These are phyloP conservation scores for Blepharisma stoltei DNA, from an alignment of 73 alveolate species.

Conservation along the genomic window DNA sequence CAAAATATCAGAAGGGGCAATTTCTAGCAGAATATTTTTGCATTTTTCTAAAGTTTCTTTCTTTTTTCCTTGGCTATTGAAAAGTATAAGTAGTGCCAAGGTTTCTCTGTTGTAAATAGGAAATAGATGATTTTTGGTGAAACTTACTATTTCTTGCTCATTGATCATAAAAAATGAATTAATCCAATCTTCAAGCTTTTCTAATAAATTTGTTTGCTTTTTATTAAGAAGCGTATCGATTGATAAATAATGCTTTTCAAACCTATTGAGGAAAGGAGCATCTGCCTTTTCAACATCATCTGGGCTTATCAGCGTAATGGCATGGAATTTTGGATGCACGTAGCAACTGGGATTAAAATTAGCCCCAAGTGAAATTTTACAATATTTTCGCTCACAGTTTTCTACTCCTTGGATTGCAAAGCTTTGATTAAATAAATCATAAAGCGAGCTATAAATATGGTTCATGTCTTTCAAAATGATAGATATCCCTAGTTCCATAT, in stretches of 20 bases:
- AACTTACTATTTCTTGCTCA: too few species aligned
- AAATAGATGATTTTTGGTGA: not conserved
- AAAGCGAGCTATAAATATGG: conserved; percentile 33
- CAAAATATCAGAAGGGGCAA: not conserved
- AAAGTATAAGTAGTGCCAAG: not conserved
- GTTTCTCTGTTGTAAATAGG: conserved; percentile 12
- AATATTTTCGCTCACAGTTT: conserved; percentile 2
- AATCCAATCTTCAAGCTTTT: too few species aligned
- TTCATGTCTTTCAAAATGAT: conserved; percentile 34
- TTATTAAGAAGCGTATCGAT: too few species aligned
- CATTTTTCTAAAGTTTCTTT: not conserved
- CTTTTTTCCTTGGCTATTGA: not conserved
- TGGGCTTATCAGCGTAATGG: not conserved
- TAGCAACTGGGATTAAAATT: conserved; percentile 16
- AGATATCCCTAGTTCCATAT: conserved; percentile 32
- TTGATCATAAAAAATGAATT: too few species aligned
- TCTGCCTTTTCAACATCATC: not conserved
- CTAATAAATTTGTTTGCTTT: too few species aligned
- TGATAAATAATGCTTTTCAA: conserved; percentile 6
- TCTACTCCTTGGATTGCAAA: conserved; percentile 2
- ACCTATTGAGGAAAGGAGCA: conserved; percentile 15
- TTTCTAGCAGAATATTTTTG: not conserved
- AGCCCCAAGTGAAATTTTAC: conserved; percentile 37
- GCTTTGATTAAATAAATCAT: conserved; percentile 36
- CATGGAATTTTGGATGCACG: conserved; percentile 6